Conservation (phyloP, 2,329 filamentous ascomycete species). For the Graphiopsis chlorocephala region DNA sequence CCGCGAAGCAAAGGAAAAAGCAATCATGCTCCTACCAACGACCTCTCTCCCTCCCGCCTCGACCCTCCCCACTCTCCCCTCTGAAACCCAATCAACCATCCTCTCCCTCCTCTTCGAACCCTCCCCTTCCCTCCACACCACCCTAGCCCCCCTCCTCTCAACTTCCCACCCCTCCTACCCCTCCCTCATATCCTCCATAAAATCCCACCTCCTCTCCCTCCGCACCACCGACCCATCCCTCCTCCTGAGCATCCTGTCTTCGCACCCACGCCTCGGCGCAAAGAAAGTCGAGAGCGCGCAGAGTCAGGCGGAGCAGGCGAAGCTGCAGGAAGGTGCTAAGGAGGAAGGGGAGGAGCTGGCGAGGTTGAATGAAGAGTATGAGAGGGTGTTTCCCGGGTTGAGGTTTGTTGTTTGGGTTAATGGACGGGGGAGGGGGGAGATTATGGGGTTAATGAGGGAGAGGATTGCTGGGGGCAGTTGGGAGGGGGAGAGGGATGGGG, state of each 20-base stretch:
- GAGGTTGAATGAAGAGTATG: conserved; percentile 72
- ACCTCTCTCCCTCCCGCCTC: conserved; percentile 56
- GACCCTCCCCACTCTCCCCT: conserved; percentile 55
- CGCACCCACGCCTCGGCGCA: conserved; percentile 80
- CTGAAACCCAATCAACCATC: conserved; percentile 53
- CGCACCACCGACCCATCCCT: conserved; percentile 52
- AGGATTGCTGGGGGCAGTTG: conserved; percentile 69
- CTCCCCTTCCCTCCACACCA: conserved; percentile 67
- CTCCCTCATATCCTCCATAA: conserved; percentile 66
- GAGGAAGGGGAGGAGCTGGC: conserved; percentile 56
- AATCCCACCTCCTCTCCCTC: conserved; percentile 60
- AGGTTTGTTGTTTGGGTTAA: conserved; percentile 93
- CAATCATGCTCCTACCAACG: neutral
- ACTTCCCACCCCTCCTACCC: conserved; percentile 64
- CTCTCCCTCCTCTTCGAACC: conserved; percentile 86
- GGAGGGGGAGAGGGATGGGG: conserved; percentile 66
- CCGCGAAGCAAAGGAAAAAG: neutral
- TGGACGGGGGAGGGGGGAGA: conserved; percentile 66
- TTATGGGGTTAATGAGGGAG: conserved; percentile 78
- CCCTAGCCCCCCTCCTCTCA: conserved; percentile 67
- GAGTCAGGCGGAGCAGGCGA: conserved; percentile 78
- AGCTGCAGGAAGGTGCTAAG: conserved; percentile 57
- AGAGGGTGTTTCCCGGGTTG: conserved; percentile 74
- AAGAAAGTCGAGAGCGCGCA: conserved; percentile 78
- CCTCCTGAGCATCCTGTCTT: conserved; percentile 70